phyloP scores from a whole-genome alignment of 2,329 filamentous ascomycete species.

The Scedosporium minutisporum region DNA sequence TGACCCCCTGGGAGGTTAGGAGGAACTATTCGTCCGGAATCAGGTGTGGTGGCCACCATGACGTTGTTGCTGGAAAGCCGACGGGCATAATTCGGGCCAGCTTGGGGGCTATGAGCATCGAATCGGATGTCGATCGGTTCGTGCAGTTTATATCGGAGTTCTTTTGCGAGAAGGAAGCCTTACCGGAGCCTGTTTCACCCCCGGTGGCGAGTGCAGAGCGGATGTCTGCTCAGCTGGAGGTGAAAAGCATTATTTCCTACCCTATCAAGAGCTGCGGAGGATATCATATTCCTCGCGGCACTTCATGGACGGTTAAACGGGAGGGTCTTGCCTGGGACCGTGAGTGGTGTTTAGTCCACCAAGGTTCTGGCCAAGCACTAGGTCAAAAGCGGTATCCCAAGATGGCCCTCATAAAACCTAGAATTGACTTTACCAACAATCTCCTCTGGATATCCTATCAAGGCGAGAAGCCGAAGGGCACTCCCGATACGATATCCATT shows the following conservation, averaged over 20 bases:
- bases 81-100: constrained; percentile 81
- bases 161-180: constrained; percentile 15
- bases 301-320: constrained; percentile 63
- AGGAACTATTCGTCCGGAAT: constrained; percentile 78
- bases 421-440: constrained; percentile 59
- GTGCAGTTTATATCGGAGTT: constrained; percentile 60
- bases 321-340: constrained; percentile 91
- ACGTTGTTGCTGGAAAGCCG: constrained; percentile 74
- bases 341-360: constrained; percentile 91
- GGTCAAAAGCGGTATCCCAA: constrained; percentile 81
- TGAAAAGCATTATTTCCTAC: constrained; percentile 66
- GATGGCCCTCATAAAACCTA: constrained; percentile 76
- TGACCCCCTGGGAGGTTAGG: constrained; percentile 73
- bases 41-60: constrained; percentile 73
- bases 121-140: constrained; percentile 63
- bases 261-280: constrained; percentile 92
- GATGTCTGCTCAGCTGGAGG: constrained; percentile 12
- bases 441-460: constrained; percentile 51
- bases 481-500: constrained; percentile 32
- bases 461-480: constrained; percentile 18
- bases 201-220: background rate
- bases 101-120: constrained; percentile 80
- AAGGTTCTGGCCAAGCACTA: constrained; percentile 72
- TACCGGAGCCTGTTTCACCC: background rate
- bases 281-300: constrained; percentile 55